phyloP scores from a whole-genome alignment of 139 green algal species.

The Chlorella vulgaris region DNA sequence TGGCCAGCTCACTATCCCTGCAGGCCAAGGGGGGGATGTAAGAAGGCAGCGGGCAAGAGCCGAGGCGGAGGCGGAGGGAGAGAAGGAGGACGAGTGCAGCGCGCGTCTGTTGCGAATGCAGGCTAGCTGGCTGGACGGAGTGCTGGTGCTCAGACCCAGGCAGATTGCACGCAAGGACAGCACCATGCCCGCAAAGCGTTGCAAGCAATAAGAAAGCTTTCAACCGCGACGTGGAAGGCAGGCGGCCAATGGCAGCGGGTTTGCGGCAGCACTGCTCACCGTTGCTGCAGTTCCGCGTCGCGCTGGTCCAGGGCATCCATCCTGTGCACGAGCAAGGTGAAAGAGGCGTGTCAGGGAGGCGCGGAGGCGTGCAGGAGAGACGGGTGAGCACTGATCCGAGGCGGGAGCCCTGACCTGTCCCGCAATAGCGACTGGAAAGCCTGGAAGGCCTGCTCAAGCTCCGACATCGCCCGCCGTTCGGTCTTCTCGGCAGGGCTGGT shows the following conservation, averaged over 20 bases:
- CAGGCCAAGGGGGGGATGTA: background rate
- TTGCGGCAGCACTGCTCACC: conserved; percentile 11
- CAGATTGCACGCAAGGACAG: background rate
- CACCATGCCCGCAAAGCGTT: no score
- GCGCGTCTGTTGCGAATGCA: no score
- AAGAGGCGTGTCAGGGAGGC: background rate
- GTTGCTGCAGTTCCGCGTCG: background rate
- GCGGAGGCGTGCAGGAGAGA: background rate
- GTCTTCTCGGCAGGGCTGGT: background rate
- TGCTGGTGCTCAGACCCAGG: background rate
- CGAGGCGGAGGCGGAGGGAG: no score
- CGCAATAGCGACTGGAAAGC: background rate
- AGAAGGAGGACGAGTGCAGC: background rate
- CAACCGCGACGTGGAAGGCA: no score
- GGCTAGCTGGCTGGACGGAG: no score
- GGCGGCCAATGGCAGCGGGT: no score
- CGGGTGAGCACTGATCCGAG: background rate
- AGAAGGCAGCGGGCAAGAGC: background rate
- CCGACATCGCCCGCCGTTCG: background rate
- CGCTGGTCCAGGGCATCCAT: background rate
- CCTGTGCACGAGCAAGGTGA: background rate
- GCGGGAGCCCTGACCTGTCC: background rate
- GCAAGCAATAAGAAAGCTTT: background rate
- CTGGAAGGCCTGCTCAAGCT: background rate
- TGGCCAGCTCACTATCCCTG: background rate